Evolutionary conservation across 805 yeast genomes (phyloP).

Genomic region (Starmerella tilneyi): DNA sequence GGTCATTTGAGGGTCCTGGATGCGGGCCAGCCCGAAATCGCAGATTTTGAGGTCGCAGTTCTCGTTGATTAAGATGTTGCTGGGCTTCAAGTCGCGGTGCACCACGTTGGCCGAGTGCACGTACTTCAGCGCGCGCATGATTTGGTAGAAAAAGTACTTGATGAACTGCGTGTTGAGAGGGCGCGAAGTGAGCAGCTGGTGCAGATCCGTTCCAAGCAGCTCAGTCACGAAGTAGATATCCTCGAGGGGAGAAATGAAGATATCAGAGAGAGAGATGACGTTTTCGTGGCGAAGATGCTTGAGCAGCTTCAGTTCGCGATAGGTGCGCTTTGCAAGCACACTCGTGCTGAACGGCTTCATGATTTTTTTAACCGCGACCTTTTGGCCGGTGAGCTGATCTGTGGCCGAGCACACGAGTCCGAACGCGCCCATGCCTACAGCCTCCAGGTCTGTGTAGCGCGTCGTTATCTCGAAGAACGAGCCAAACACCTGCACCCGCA

Average conservation of each 20-base stretch:
- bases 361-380: constrained; percentile 93
- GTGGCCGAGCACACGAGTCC: constrained; percentile 95
- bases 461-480: constrained; percentile 27
- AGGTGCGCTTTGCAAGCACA: constrained; percentile 90
- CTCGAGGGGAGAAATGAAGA: constrained; percentile 86
- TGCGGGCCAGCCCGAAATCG: constrained; percentile 90
- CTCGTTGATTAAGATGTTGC: constrained; percentile 72
- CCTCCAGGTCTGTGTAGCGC: constrained; percentile 74
- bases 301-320: constrained; percentile 84
- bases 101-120: constrained; percentile 89
- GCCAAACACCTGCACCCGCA: constrained; percentile 27
- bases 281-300: constrained; percentile 93
- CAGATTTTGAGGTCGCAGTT: constrained; percentile 86
- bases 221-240: constrained; percentile 95
- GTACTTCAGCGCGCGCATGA: constrained; percentile 73
- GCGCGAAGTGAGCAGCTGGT: constrained; percentile 77
- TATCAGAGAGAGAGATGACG: constrained; percentile 83
- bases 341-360: constrained; percentile 96
- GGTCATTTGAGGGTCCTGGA: constrained; percentile 98
- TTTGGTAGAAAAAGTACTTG: constrained; percentile 93
- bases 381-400: constrained; percentile 80
- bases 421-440: constrained; percentile 99
- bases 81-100: constrained; percentile 78
- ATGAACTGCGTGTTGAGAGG: constrained; percentile 94
- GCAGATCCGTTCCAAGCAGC: constrained; percentile 92